phyloP scores from a whole-genome alignment of 2,329 filamentous ascomycete genomes.

The Pseudogymnoascus sp. region DNA sequence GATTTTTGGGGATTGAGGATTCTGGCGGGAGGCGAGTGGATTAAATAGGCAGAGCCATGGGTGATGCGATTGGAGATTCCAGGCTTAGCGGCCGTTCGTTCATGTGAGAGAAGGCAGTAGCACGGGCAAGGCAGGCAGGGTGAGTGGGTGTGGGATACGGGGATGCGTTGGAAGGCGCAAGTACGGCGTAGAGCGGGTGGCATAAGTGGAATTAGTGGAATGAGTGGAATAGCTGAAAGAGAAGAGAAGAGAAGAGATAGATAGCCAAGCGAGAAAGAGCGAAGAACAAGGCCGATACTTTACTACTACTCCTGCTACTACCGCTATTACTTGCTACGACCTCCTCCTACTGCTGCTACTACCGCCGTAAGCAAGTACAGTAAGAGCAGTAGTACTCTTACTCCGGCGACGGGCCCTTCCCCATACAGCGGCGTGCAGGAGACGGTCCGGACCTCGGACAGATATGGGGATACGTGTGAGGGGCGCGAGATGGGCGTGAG shows the following conservation, averaged over 20 bases:
- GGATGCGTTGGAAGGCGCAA: neutral
- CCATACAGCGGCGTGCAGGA: slow-evolving; percentile 5
- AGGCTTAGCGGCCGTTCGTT: neutral
- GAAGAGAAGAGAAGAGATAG: neutral
- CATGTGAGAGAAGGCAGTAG: neutral
- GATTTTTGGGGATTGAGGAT: slow-evolving; percentile 6
- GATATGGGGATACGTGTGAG: neutral
- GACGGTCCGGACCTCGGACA: neutral
- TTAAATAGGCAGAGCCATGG: neutral
- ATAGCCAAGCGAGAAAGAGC: neutral
- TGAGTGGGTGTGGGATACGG: neutral
- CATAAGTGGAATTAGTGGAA: neutral
- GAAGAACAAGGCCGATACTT: neutral
- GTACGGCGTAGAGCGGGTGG: neutral
- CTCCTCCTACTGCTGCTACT: neutral
- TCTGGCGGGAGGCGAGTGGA: slow-evolving; percentile 2
- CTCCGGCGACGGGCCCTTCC: neutral
- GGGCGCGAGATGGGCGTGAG: neutral
- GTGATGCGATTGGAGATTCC: neutral
- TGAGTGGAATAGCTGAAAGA: neutral
- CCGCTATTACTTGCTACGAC: neutral
- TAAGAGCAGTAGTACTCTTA: neutral
- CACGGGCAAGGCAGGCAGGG: neutral
- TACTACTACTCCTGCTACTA: neutral
- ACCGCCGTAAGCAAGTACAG: no score